These are phyloP conservation scores for Phaeosphaeria sp. DNA, from an alignment of 2,329 filamentous ascomycete species.

Conservation along the genomic window DNA sequence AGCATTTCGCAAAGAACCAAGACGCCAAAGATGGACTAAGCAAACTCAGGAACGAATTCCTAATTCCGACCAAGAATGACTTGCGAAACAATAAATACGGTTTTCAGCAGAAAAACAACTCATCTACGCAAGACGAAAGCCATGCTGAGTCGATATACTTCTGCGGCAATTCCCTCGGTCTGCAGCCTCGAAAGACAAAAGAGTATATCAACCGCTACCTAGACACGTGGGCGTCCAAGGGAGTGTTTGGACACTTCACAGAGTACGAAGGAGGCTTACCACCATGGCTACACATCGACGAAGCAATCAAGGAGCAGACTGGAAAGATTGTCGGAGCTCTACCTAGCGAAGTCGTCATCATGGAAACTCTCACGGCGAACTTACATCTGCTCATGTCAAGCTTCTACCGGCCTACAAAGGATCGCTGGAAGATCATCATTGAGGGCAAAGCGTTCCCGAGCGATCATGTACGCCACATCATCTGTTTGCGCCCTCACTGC, in stretches of 20 bases:
- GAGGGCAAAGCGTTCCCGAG: slow-evolving; percentile 91
- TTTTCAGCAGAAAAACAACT: slow-evolving; percentile 14
- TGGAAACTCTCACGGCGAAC: slow-evolving; percentile 86
- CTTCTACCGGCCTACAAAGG: slow-evolving; percentile 75
- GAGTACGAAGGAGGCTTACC: slow-evolving; percentile 70
- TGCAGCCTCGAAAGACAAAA: slow-evolving; percentile 75
- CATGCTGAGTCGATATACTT: slow-evolving; percentile 72
- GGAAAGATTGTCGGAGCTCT: slow-evolving; percentile 77
- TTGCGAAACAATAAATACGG: slow-evolving; percentile 65
- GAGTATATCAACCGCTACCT: slow-evolving; percentile 75
- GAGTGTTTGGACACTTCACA: slow-evolving; percentile 83
- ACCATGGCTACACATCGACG: slow-evolving; percentile 80
- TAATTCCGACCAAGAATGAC: slow-evolving; percentile 76
- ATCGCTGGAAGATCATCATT: slow-evolving; percentile 80
- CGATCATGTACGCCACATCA: slow-evolving; percentile 66
- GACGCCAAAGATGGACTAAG: slow-evolving; percentile 49
- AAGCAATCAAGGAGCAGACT: slow-evolving; percentile 72
- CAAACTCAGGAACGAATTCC: slow-evolving; percentile 69
- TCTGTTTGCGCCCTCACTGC: neutral
- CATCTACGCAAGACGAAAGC: slow-evolving; percentile 29
- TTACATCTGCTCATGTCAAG: slow-evolving; percentile 82
- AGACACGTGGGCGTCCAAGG: slow-evolving; percentile 82
- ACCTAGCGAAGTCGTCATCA: slow-evolving; percentile 78
- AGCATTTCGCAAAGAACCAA: slow-evolving; percentile 37
- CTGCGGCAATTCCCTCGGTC: slow-evolving; percentile 86